Evolutionary conservation across 2,329 filamentous ascomycete species (phyloP), one percentile per base, ranked within the genome.

Genomic region (Fusarium papillatum): DNA sequence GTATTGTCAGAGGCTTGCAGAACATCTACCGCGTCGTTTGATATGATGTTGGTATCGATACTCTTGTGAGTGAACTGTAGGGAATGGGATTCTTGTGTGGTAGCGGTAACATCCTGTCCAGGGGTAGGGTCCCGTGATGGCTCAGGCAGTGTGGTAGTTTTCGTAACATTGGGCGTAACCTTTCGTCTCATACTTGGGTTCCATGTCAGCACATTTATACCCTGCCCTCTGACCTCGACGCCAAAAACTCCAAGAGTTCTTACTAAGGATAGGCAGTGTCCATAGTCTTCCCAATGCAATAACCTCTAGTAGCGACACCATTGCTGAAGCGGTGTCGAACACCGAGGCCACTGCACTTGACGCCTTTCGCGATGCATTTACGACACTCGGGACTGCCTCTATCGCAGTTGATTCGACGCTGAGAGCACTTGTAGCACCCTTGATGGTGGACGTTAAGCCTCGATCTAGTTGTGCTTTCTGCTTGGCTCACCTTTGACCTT

Each of bases 281-380:
- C 22, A 68, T 68, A n/a, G 70, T 62, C 53, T 67, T 72, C 11
- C 70, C 66, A 5, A 55, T 50, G 62, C 63, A 69, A n/a, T 69
- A 64, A 26, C 67, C 70, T 64, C 70, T 66, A 9, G 63, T 11
- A n/a, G 67, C 67, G 24, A 72, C 60, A 6, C 67, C 70, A 43
- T 69, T n/a, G 36, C 55, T 69, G 46, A 72, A 72, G 22, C 64
- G 70, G 39, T 72, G 53, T 4, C 67, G 64, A 36, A 66, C 39
- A 14, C 59, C 66, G 11, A 66, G 48, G 13, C 70, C 70, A 39
- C 70, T 72, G 57, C 70, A 72, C 59, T 57, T 48, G 17, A 69
- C 5, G n/a, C 64, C 66, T 26, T 63, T 69, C 16, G 43, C 65
- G 31, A 62, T 43, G 34, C 70, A 69, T 26, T 66, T 69, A 4